Base-by-base conservation (phyloP, 352 stramenopile species). In the Pythium brachiatum region DNA sequence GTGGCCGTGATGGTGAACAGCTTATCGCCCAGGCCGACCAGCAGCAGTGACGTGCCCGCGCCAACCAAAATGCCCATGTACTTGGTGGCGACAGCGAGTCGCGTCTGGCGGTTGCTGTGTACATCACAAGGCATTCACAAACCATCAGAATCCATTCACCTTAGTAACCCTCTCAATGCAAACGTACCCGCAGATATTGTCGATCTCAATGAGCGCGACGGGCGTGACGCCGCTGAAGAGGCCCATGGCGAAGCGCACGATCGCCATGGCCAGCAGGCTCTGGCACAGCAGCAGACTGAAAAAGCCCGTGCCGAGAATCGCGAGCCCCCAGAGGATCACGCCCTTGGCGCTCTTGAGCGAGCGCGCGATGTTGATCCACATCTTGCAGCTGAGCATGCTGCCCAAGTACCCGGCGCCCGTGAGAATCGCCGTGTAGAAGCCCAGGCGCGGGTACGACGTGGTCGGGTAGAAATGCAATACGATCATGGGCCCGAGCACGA, bases 231-330 rank as follows among this genome's bases (percentile, higher is more conserved):
- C 84, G 41, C 81, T 93, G 52, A 88, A 88, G 6, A 93, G 67
- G 1, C 84, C 84, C 3, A 79, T 93, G 8, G 81, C 75, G 44
- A 93, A 91, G 48, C 83, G 83, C 63, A 91, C 82, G 25, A 93
- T 73, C 11, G 76, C 73, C 73, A 93, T 91, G n/a, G 81, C 80
- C 29, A 89, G 38, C 46, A 93, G 60, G 64, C 76, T 91, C 64
- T 91, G 81, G 56, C 83, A 93, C 38, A 93, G 72, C 36, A 93
- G 51, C 44, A 93, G 54, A 53, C 83, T 89, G 61, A 91, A 89
- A 57, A 80, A 90, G 0, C 83, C 81, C 13, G 77, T 69, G 27
- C 81, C 83, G 15, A 83, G 79, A 50, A 91, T 74, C 7, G 84
- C 76, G 26, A 93, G 59, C 8, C 84, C 84, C 81, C 80, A 93